phyloP scores from a whole-genome alignment of 139 green algal species.

The Tetraselmis chui region DNA sequence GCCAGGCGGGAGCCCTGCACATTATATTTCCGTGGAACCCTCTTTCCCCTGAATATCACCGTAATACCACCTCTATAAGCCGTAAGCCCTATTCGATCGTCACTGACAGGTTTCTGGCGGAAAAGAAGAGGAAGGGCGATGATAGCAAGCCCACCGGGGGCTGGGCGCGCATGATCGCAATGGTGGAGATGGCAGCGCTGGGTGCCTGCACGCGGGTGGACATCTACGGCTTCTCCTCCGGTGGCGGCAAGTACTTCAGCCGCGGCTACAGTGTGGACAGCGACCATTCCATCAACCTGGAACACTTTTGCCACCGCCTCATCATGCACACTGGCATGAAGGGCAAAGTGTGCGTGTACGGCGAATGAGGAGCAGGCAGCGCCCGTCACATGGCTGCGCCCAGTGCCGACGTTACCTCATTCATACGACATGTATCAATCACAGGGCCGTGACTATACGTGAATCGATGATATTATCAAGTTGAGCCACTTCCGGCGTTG shows the following conservation, averaged over 20 bases:
- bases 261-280: conserved; percentile 8
- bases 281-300: conserved; percentile 17
- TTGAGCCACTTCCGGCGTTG: no score
- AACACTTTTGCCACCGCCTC: conserved; percentile 16
- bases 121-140: conserved; percentile 19
- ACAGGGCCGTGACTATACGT: no score
- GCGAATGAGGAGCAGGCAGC: no score
- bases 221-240: conserved; percentile 23
- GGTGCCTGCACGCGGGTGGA: conserved; percentile 17
- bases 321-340: conserved; percentile 18
- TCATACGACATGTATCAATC: no score
- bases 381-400: no score
- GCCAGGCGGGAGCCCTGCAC: no score
- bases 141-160: conserved; percentile 17
- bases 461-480: no score
- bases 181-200: conserved; percentile 13
- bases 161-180: conserved; percentile 11
- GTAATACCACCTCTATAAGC: no score
- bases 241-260: conserved; percentile 26
- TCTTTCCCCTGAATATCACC: no score
- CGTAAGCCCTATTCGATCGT: no score
- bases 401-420: no score
- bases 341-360: conserved; percentile 21
- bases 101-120: background rate
- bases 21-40: no score